A percentile compares a stretch with the other conserved stretches of the same genome.
phyloP scores from a whole-genome alignment of 2,329 filamentous ascomycete genomes.

The Fusarium devonianum region DNA sequence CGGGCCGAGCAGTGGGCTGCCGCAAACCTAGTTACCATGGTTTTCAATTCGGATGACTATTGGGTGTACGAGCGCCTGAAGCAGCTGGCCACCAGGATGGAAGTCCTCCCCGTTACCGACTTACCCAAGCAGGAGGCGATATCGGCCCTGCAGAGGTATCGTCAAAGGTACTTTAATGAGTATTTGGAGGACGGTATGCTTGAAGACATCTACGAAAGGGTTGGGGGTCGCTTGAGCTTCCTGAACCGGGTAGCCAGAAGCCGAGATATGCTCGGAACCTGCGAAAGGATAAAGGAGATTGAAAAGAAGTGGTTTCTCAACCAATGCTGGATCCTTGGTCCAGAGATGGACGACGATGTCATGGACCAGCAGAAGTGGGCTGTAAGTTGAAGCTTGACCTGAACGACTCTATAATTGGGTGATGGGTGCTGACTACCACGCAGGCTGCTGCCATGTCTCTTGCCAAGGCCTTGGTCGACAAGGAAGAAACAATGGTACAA shows the following conservation, averaged over 20 bases:
- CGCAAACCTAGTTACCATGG: slow-evolving; percentile 84
- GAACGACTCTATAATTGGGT: slow-evolving; percentile 14
- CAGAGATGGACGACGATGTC: slow-evolving; percentile 91
- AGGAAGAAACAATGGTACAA: slow-evolving; percentile 70
- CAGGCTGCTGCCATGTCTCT: slow-evolving; percentile 94
- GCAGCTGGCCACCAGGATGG: slow-evolving; percentile 91
- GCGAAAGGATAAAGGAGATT: slow-evolving; percentile 72
- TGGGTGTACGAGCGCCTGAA: slow-evolving; percentile 98
- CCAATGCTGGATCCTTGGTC: slow-evolving; percentile 76
- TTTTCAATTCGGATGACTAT: slow-evolving; percentile 97
- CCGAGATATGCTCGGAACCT: slow-evolving; percentile 78
- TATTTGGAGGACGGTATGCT: slow-evolving; percentile 62
- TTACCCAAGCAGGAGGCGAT: slow-evolving; percentile 81
- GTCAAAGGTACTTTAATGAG: slow-evolving; percentile 78
- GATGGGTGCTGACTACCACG: too few species aligned
- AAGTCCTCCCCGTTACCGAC: slow-evolving; percentile 86
- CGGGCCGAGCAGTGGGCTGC: slow-evolving; percentile 97
- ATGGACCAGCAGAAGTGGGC: slow-evolving; percentile 99
- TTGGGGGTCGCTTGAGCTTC: slow-evolving; percentile 89
- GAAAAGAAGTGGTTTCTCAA: slow-evolving; percentile 82
- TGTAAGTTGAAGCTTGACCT: slow-evolving; percentile 57
- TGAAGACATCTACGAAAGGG: slow-evolving; percentile 81
- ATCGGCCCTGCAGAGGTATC: slow-evolving; percentile 78
- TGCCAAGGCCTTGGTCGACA: slow-evolving; percentile 87
- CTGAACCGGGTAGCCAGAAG: slow-evolving; percentile 91